Evolutionary conservation across 2,329 filamentous ascomycete species (phyloP).

Genomic region (Fusarium zealandicum): DNA sequence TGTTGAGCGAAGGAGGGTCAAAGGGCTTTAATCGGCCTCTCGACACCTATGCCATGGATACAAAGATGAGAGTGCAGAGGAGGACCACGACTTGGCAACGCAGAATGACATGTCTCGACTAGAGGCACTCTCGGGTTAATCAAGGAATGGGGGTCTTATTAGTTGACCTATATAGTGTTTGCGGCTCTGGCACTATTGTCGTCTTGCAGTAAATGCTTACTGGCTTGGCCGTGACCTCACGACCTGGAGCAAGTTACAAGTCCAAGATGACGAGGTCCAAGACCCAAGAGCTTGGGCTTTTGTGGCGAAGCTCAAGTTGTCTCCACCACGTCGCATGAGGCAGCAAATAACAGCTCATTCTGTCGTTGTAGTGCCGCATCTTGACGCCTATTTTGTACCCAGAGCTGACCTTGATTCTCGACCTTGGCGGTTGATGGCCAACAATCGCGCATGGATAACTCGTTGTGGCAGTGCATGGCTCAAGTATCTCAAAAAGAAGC

Average conservation of each 20-base stretch:
- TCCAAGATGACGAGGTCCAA: not conserved
- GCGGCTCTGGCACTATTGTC: too few relatives aligned
- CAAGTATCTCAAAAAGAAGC: constrained; percentile 1
- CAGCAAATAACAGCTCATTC: constrained; percentile 18
- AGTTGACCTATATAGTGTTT: too few relatives aligned
- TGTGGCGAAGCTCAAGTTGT: constrained; percentile 31
- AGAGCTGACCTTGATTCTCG: constrained; percentile 8
- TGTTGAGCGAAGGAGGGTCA: too few relatives aligned
- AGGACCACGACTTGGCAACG: not conserved
- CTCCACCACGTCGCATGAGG: constrained; percentile 30
- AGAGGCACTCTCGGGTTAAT: too few relatives aligned
- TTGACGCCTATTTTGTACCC: not conserved
- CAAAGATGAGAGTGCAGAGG: too few relatives aligned
- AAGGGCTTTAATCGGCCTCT: too few relatives aligned
- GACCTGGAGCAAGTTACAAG: not conserved
- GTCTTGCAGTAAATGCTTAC: too few relatives aligned
- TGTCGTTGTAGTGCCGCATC: constrained; percentile 16
- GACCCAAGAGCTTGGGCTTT: constrained; percentile 12
- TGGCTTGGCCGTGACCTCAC: not conserved
- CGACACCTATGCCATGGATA: too few relatives aligned
- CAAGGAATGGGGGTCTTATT: too few relatives aligned
- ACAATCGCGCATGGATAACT: constrained; percentile 1
- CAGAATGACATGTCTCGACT: not conserved
- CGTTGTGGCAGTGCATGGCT: constrained; percentile 25
- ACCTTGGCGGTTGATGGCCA: not conserved